Conservation (phyloP, 768 basidiomycete genomes). For the Amanita phalloides region DNA sequence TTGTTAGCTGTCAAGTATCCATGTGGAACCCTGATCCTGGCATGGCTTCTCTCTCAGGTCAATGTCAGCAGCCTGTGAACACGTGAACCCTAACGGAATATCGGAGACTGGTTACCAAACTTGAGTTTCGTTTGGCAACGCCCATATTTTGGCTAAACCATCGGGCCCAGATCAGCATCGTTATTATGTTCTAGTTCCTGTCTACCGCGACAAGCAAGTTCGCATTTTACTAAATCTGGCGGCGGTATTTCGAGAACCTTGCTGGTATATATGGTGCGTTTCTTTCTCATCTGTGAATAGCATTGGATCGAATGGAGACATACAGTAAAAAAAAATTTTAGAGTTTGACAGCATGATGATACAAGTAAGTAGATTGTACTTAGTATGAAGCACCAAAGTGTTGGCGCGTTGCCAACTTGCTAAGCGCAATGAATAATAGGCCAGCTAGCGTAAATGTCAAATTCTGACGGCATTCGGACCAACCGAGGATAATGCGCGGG, state of each 20-base stretch:
- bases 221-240: too few relatives aligned
- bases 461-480: not conserved
- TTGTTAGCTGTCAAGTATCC: not conserved
- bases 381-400: not conserved
- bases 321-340: not conserved
- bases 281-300: not conserved
- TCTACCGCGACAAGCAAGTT: too few relatives aligned
- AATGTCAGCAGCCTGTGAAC: not conserved
- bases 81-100: too few relatives aligned
- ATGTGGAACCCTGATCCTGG: not conserved
- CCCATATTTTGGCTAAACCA: too few relatives aligned
- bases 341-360: not conserved
- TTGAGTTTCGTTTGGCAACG: too few relatives aligned
- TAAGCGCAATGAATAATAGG: not conserved
- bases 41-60: not conserved
- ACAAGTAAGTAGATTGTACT: not conserved
- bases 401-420: not conserved
- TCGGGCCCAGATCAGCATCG: too few relatives aligned
- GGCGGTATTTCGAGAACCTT: not conserved
- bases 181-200: too few relatives aligned
- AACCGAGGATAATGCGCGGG: slow-evolving; percentile 2
- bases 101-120: too few relatives aligned
- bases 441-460: not conserved
- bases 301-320: not conserved
- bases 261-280: not conserved